Conservation (phyloP, 805 yeast species). For the Wickerhamomyces ciferrii region DNA sequence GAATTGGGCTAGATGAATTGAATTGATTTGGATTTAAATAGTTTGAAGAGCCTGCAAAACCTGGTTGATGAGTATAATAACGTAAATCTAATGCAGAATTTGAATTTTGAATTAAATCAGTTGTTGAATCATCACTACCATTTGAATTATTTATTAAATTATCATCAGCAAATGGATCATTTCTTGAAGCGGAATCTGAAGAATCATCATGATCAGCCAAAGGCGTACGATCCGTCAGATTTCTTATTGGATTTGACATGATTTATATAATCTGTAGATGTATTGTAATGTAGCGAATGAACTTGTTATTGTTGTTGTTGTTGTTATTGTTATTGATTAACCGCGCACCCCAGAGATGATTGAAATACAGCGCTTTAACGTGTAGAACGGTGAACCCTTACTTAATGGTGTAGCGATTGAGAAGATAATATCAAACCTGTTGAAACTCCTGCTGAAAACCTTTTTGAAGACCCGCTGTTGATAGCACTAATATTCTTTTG, state of each 20-base stretch:
- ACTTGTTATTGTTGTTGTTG: neutral
- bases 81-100: slow-evolving; percentile 7
- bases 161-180: slow-evolving; percentile 24
- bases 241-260: slow-evolving; percentile 16
- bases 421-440: too few species aligned
- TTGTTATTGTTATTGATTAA: neutral
- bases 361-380: neutral
- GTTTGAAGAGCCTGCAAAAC: slow-evolving; percentile 28
- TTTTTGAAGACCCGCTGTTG: too few species aligned
- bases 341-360: neutral
- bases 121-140: neutral
- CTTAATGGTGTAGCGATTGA: too few species aligned
- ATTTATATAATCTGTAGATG: neutral
- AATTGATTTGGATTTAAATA: slow-evolving; percentile 21
- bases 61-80: slow-evolving; percentile 32
- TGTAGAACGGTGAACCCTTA: neutral
- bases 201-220: slow-evolving; percentile 7
- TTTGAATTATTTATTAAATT: slow-evolving; percentile 16
- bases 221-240: slow-evolving; percentile 23
- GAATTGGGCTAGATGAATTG: too few species aligned
- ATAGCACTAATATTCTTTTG: too few species aligned
- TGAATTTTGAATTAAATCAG: neutral
- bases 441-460: too few species aligned
- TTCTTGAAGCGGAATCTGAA: slow-evolving; percentile 18
- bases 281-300: neutral